A percentile compares a stretch with the other conserved stretches of the same genome.
These are phyloP conservation scores for Elongisporangium anandrum DNA, from an alignment of 352 stramenopile genomes.

Conservation along the genomic window DNA sequence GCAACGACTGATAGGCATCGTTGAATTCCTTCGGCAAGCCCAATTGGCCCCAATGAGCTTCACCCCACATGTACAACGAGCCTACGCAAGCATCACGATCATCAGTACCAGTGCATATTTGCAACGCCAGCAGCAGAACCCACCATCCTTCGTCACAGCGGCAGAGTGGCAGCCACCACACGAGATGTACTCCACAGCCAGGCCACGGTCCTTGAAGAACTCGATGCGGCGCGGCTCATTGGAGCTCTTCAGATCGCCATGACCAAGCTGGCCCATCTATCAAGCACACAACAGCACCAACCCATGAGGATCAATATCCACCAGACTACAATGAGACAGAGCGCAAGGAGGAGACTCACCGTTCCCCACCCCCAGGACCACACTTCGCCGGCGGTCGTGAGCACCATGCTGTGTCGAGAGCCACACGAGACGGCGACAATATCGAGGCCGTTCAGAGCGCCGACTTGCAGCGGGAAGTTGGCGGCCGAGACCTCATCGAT, in stretches of 20 bases:
- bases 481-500: constrained; percentile 75
- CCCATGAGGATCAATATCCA: constrained; percentile 1
- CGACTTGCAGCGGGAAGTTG: constrained; percentile 68
- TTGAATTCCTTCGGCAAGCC: constrained; percentile 63
- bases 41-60: constrained; percentile 79
- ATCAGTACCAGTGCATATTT: neutral
- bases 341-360: constrained; percentile 20
- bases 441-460: constrained; percentile 39
- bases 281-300: constrained; percentile 3
- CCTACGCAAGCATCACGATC: constrained; percentile 14
- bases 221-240: constrained; percentile 49
- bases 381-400: constrained; percentile 54
- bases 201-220: constrained; percentile 47
- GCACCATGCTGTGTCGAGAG: constrained; percentile 78
- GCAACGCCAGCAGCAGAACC: neutral
- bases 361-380: constrained; percentile 80
- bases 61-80: constrained; percentile 78
- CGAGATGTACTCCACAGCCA: constrained; percentile 73
- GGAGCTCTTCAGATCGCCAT: constrained; percentile 72
- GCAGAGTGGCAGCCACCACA: constrained; percentile 80
- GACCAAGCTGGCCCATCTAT: constrained; percentile 78
- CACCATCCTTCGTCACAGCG: constrained; percentile 63
- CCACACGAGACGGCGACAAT: constrained; percentile 70
- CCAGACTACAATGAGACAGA: neutral
- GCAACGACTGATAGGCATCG: constrained; percentile 54